A percentile compares a stretch with the other conserved stretches of the same genome.
Conservation (phyloP, 148 eudicot genomes). For the Amaranthus hypochondriacus region DNA sequence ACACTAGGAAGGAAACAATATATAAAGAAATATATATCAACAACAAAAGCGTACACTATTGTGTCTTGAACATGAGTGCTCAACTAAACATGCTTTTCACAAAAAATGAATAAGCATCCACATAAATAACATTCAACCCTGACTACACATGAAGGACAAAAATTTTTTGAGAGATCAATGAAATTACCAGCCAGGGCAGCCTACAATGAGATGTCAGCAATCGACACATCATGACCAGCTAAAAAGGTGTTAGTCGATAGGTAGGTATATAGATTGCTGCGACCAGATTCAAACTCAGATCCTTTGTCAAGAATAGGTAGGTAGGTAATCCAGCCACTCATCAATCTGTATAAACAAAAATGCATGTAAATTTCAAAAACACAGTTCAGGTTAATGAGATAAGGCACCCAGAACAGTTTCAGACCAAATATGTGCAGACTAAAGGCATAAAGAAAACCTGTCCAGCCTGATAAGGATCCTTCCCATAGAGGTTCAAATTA, state of each 20-base stretch:
- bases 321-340: constrained; percentile 76
- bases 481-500: constrained; percentile 42
- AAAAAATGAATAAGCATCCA: neutral
- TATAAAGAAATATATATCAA: no score
- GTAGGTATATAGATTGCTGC: constrained; percentile 60
- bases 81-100: neutral
- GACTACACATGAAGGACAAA: neutral
- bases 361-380: neutral
- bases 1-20: no score
- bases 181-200: constrained; percentile 72
- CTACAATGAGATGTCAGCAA: constrained; percentile 85
- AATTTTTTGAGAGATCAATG: neutral
- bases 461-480: constrained; percentile 45
- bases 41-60: no score
- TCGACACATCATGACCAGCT: constrained; percentile 62
- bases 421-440: neutral
- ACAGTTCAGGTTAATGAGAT: neutral
- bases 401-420: neutral
- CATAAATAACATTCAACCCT: neutral
- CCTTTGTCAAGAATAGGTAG: constrained; percentile 58
- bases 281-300: constrained; percentile 77
- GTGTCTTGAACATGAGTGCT: neutral
- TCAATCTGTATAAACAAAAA: constrained; percentile 46
- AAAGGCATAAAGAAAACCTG: constrained; percentile 39
- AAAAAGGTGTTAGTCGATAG: constrained; percentile 59